Evolutionary conservation across 345 rosid species (phyloP), one percentile per base, ranked within the genome.

Genomic region (Rhodomyrtus tomentosa): DNA sequence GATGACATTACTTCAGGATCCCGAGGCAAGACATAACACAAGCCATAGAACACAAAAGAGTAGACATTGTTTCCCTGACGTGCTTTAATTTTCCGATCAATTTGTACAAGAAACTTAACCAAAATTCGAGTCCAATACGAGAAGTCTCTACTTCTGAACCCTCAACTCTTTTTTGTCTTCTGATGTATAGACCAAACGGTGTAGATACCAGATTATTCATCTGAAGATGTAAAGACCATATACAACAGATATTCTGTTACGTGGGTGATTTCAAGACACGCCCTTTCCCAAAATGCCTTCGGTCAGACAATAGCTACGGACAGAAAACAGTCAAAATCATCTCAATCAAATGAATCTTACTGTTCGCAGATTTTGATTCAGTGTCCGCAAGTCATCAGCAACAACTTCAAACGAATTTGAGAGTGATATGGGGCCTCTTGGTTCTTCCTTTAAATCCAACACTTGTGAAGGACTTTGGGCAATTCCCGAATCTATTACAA

Each of bases 291-390:
- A 32, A 68, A 68, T 68, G 76, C 45, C 76, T 36, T 32, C 21
- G 36, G 6, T 4, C 76, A 32, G 76, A 68, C 76, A 32, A 16
- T 36, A 68, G 76, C 76, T 32, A 68, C 52, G 15, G 18, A 49
- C 54, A 27, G 25, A 68, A 36, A 10, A 68, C 45, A 36, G 45
- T 24, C 3, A 11, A 68, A 36, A 68, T 42, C 58, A 50, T 81
- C 83, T 27, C 55, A 53, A n/a, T 22, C 58, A 74, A n/a, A 21
- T 73, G 52, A 54, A 80, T 93, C 98, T 93, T 84, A 95, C 99
- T 82, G 98, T 92, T 87, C 88, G 91, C 80, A 97, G 99, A 91
- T 95, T 97, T 86, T 94, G 92, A 86, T 97, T 97, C 74, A 97
- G 92, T 49, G 88, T 91, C 85, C 81, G 93, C 53, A 97, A 94